A percentile compares a stretch with the other conserved stretches of the same genome.
Evolutionary conservation across 2,329 filamentous ascomycete species (phyloP).

Genomic region (Nemania sp.): DNA sequence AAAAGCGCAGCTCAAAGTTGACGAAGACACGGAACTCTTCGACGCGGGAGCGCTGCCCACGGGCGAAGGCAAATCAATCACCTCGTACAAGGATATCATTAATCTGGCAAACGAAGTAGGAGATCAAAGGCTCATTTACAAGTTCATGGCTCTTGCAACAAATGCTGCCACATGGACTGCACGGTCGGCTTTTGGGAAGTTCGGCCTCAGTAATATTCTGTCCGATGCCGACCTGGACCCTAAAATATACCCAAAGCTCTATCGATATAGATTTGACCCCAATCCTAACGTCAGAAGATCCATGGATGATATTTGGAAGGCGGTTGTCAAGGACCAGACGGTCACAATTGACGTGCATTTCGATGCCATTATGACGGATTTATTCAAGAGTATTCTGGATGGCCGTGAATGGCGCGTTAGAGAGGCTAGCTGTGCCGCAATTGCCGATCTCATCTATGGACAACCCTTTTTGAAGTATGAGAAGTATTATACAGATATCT

Average conservation of each 20-base stretch:
- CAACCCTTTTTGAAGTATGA: conserved; percentile 78
- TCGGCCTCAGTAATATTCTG: conserved; percentile 89
- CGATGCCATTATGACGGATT: conserved; percentile 84
- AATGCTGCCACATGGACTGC: conserved; percentile 98
- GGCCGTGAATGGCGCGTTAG: conserved; percentile 92
- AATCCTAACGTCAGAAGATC: conserved; percentile 90
- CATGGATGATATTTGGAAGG: conserved; percentile 98
- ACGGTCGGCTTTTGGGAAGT: conserved; percentile 92
- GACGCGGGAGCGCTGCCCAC: conserved; percentile 89
- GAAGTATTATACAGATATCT: conserved; percentile 81
- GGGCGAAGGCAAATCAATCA: conserved; percentile 85
- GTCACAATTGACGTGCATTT: conserved; percentile 80
- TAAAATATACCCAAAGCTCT: conserved; percentile 94
- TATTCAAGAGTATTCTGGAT: conserved; percentile 77
- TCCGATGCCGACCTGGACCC: conserved; percentile 88
- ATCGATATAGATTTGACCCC: conserved; percentile 91
- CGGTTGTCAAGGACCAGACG: conserved; percentile 86
- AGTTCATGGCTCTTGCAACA: conserved; percentile 95
- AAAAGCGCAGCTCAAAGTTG: conserved; percentile 76
- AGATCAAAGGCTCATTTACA: conserved; percentile 94
- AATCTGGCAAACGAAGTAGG: conserved; percentile 94
- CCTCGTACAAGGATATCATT: conserved; percentile 97
- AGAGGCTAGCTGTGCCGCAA: conserved; percentile 88
- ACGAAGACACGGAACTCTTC: conserved; percentile 89
- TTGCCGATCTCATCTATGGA: conserved; percentile 85